Percentiles rank a stretch among this genome's conserved stretches.
Conservation (phyloP, 140 eudicot species). For the Stevia rebaudiana region DNA sequence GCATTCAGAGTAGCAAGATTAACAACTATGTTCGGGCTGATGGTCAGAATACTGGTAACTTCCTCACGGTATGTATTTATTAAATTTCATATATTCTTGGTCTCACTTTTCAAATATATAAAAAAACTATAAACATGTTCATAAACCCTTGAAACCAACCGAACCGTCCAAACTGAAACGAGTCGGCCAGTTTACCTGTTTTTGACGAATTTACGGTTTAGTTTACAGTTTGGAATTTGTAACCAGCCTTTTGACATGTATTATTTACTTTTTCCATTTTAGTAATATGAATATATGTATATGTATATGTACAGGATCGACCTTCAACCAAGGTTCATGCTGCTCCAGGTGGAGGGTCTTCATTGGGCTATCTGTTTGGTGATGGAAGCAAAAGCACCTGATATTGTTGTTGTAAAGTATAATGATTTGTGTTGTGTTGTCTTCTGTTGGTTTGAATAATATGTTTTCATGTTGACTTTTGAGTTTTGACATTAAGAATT, state of each 20-base stretch:
- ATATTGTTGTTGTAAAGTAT: constrained; percentile 12
- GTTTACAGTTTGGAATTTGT: too few species aligned
- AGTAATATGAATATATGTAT: too few species aligned
- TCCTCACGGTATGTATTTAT: constrained; percentile 55
- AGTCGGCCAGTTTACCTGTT: too few species aligned
- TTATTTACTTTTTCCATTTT: too few species aligned
- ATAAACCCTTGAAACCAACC: too few species aligned
- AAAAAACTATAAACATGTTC: too few species aligned
- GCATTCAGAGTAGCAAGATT: constrained; percentile 44
- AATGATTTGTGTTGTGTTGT: constrained; percentile 6
- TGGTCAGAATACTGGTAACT: constrained; percentile 71
- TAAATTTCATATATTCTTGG: background rate
- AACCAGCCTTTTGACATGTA: too few species aligned
- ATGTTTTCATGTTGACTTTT: too few species aligned
- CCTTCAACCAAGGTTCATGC: constrained; percentile 72
- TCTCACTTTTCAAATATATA: too few species aligned
- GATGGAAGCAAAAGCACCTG: constrained; percentile 47
- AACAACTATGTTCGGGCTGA: constrained; percentile 66
- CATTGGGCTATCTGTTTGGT: constrained; percentile 68
- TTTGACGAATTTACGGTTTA: too few species aligned
- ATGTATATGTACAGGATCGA: constrained; percentile 77
- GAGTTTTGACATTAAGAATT: too few species aligned
- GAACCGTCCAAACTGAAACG: too few species aligned
- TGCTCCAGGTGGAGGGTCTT: constrained; percentile 20
- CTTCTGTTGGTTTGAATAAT: constrained; percentile 6